Evolutionary conservation across 2,329 filamentous ascomycete species (phyloP), one percentile per base, ranked within the genome.

Genomic region (Mycosphaerelloides madeirae): DNA sequence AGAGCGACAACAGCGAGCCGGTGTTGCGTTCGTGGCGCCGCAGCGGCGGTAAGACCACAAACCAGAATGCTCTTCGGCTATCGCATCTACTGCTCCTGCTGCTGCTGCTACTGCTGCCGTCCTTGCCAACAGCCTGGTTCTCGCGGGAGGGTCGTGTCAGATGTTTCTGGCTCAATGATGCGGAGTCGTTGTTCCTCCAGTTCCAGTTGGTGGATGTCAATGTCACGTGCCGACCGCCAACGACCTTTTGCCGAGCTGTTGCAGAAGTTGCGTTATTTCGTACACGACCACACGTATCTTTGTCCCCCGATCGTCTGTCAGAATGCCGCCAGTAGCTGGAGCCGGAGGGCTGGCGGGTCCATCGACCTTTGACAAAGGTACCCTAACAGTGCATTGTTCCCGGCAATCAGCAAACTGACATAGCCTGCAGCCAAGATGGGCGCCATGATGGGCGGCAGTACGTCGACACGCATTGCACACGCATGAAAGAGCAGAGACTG

Each of bases 381-480:
- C 49, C 76, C 61, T 37, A 29, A 34, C 9, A 14, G 12, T 22
- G 31, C 36, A 22, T 15, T n/a, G 8, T 25, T 25, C 9, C n/a
- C n/a, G n/a, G 33, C 29, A 29, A 33, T 29, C 42, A 33, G 6
- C 15, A 37, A 9, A 31, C 45, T 48, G 14, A 50, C 50, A n/a
- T n/a, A 38, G 29, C 31, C 45, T 38, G 59, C 66, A 95, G 89
- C 90, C 68, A 96, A 95, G 77, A 96, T 97, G 89, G 93, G 93
- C 59, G 89, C 86, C 52, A 84, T 98, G 84, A 97, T 97, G 89
- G 93, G 93, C 59, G 87, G 89, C 67, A 94, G 91, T 97, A 85
- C 62, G 89, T 48, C 32, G 29, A 31, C 51, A 46, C 18, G 29
- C 9, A 36, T 16, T 20, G 7, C 29, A 20, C 13, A 29, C 36